Evolutionary conservation across 768 basidiomycete species (phyloP).

Genomic region (Mycena polygramma): DNA sequence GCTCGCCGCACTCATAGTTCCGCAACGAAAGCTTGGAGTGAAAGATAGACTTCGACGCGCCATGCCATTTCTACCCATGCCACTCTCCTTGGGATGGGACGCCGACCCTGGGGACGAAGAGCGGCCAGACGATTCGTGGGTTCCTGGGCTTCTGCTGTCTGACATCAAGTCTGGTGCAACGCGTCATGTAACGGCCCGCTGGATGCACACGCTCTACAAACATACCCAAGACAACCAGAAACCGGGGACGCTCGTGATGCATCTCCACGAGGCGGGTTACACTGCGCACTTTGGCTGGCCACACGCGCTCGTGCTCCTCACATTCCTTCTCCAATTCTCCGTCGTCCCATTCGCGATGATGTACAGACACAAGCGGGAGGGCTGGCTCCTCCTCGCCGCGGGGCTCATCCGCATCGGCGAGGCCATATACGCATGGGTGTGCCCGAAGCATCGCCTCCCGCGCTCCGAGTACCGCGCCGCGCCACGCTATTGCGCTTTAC

Average conservation of each 20-base stretch:
- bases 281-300: constrained; percentile 1
- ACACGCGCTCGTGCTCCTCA: background rate
- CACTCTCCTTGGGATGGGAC: constrained; percentile 22
- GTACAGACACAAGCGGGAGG: constrained; percentile 1
- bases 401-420: constrained; percentile 13
- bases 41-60: constrained; percentile 13
- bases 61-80: constrained; percentile 11
- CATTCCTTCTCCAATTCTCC: constrained; percentile 5
- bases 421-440: constrained; percentile 2
- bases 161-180: constrained; percentile 14
- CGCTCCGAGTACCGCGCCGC: background rate
- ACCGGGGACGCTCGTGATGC: constrained; percentile 7
- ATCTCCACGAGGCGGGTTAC: constrained; percentile 8
- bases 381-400: constrained; percentile 1
- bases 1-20: constrained; percentile 6
- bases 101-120: constrained; percentile 11
- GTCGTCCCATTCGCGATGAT: background rate
- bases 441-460: background rate
- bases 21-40: constrained; percentile 5
- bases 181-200: constrained; percentile 10
- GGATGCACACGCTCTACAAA: constrained; percentile 15
- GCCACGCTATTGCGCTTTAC: constrained; percentile 7
- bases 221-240: background rate
- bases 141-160: constrained; percentile 7
- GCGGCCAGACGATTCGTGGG: background rate